Evolutionary conservation across 371 early-diverging fungal genomes (phyloP).

Genomic region (Nematocida sp.): DNA sequence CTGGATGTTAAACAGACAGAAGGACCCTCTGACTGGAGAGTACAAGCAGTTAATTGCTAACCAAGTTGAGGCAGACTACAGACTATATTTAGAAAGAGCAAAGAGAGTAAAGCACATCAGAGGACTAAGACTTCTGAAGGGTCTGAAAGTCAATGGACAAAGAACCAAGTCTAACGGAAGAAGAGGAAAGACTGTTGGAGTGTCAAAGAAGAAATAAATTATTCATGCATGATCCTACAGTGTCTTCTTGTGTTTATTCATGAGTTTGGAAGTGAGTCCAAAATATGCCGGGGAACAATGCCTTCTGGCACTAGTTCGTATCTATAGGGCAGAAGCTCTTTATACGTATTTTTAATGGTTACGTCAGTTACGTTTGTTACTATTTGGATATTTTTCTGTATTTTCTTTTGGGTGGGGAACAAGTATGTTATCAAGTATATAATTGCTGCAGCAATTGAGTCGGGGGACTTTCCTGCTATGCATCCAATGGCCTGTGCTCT

Average conservation of each 20-base stretch:
- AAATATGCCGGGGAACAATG: constrained; percentile 55
- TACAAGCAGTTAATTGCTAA: constrained; percentile 86
- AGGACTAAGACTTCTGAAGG: constrained; percentile 70
- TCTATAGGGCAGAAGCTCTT: constrained; percentile 69
- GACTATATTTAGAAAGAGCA: constrained; percentile 69
- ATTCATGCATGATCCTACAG: not conserved
- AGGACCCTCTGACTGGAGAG: constrained; percentile 86
- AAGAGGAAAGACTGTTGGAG: constrained; percentile 88
- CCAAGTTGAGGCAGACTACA: constrained; percentile 74
- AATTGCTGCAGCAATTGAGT: constrained; percentile 71
- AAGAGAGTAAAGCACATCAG: constrained; percentile 70
- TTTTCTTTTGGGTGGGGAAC: constrained; percentile 65
- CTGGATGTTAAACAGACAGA: constrained; percentile 95
- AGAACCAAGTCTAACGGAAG: constrained; percentile 96
- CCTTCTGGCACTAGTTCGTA: constrained; percentile 68
- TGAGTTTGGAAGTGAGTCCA: constrained; percentile 65
- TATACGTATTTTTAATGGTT: constrained; percentile 72
- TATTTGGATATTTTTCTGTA: constrained; percentile 69
- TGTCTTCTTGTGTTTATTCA: not conserved
- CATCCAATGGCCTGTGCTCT: constrained; percentile 64
- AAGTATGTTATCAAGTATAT: constrained; percentile 70
- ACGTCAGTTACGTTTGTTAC: constrained; percentile 71
- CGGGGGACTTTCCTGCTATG: constrained; percentile 70
- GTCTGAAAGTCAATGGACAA: constrained; percentile 84
- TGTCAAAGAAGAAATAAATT: constrained; percentile 85